phyloP scores from a whole-genome alignment of 495 filamentous ascomycete species.

The Penicillium cinerascens region DNA sequence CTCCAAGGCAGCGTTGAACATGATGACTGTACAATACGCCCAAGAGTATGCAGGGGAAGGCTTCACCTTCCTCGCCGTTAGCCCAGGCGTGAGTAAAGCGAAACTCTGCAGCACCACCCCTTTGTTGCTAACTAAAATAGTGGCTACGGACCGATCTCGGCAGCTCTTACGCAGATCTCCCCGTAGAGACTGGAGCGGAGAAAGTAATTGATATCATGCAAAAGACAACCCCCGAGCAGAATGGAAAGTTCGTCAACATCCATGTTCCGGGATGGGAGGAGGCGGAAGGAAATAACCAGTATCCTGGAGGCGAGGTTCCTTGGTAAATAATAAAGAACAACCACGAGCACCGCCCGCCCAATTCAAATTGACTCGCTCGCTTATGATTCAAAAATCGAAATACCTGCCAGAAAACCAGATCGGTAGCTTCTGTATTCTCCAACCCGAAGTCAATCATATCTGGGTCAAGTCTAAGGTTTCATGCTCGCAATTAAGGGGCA shows the following conservation, averaged over 20 bases:
- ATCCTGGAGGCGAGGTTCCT: slow-evolving; percentile 31
- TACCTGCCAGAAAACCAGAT: no score
- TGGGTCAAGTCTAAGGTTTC: no score
- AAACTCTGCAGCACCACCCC: slow-evolving; percentile 27
- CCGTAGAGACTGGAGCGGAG: slow-evolving; percentile 39
- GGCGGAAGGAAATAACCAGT: slow-evolving; percentile 27
- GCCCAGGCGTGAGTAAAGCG: slow-evolving; percentile 42
- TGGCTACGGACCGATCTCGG: slow-evolving; percentile 52
- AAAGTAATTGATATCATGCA: slow-evolving; percentile 45
- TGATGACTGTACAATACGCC: slow-evolving; percentile 48
- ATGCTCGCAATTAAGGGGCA: no score
- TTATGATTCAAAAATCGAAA: no score
- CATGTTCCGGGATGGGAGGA: slow-evolving; percentile 44
- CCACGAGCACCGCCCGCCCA: no score
- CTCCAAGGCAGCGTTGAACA: slow-evolving; percentile 50
- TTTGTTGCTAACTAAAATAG: slow-evolving; percentile 26
- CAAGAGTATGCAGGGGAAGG: slow-evolving; percentile 35
- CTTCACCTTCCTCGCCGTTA: slow-evolving; percentile 43
- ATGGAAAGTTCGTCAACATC: slow-evolving; percentile 47
- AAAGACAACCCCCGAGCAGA: slow-evolving; percentile 29
- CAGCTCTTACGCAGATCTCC: slow-evolving; percentile 40
- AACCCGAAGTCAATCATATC: no score
- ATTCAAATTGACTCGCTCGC: not conserved
- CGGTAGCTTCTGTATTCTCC: no score
- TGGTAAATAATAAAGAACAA: slow-evolving; percentile 21